Evolutionary conservation across 2,329 filamentous ascomycete genomes (phyloP).

Genomic region (Penicillium freii): DNA sequence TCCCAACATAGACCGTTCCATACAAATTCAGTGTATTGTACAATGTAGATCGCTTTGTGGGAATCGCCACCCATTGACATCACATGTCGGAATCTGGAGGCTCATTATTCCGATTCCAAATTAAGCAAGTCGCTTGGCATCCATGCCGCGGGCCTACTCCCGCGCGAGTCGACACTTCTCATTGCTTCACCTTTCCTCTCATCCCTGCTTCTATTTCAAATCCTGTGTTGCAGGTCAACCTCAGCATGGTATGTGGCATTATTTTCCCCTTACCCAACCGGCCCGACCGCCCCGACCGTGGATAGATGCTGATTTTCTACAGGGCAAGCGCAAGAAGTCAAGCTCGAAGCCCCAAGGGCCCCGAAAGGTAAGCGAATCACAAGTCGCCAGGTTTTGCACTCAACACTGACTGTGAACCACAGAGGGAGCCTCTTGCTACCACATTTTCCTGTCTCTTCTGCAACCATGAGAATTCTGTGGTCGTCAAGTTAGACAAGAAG

Average conservation of each 20-base stretch:
- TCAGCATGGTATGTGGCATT: constrained; percentile 15
- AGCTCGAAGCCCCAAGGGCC: constrained; percentile 76
- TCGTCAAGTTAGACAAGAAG: constrained; percentile 92
- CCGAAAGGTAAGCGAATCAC: constrained; percentile 64
- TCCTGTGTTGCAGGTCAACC: neutral
- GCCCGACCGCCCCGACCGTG: neutral
- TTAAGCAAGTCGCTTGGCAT: constrained; percentile 7
- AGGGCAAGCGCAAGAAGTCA: constrained; percentile 92
- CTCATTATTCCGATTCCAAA: constrained; percentile 15
- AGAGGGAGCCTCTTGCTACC: constrained; percentile 55
- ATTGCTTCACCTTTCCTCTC: constrained; percentile 9
- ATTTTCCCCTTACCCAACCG: neutral
- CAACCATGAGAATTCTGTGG: constrained; percentile 92
- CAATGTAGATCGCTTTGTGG: neutral
- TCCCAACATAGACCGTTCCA: neutral
- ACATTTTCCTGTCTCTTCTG: constrained; percentile 98
- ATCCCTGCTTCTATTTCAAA: neutral
- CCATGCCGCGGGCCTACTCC: neutral
- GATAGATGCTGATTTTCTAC: constrained; percentile 1
- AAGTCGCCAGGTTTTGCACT: neutral
- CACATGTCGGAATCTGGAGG: constrained; percentile 10
- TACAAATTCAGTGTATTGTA: neutral
- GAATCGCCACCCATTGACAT: constrained; percentile 1
- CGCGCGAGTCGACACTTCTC: constrained; percentile 17
- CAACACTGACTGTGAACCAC: constrained; percentile 15